Percentiles rank a stretch among this genome's conserved stretches.
phyloP scores from a whole-genome alignment of 139 green algal genomes.

The Nannochloris sp. region DNA sequence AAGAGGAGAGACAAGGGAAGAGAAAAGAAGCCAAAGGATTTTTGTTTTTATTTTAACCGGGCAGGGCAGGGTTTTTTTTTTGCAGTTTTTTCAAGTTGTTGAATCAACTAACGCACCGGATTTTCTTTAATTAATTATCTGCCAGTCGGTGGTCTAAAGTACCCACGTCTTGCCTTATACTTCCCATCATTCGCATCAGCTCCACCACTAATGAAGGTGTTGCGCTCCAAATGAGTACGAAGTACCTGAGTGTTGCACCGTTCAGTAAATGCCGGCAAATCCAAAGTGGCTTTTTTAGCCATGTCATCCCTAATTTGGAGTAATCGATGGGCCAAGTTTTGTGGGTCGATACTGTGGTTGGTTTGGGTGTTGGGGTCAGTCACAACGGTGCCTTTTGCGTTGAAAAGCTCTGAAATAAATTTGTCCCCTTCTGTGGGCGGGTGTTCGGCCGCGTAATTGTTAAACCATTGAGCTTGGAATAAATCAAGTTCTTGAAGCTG shows the following conservation, averaged over 20 bases:
- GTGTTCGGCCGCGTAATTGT: slow-evolving; percentile 20
- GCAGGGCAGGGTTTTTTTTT: too few species aligned
- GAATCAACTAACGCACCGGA: too few species aligned
- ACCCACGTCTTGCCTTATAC: slow-evolving; percentile 20
- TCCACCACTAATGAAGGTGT: not conserved
- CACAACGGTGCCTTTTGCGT: not conserved
- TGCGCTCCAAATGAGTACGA: slow-evolving; percentile 8
- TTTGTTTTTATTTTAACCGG: too few species aligned
- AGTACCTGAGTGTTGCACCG: slow-evolving; percentile 20
- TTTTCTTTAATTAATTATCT: too few species aligned
- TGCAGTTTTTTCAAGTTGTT: too few species aligned
- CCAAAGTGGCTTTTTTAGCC: slow-evolving; percentile 20
- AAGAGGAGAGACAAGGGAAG: not conserved
- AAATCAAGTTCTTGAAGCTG: slow-evolving; percentile 27
- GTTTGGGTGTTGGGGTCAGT: slow-evolving; percentile 4
- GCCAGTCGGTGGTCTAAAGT: slow-evolving; percentile 10
- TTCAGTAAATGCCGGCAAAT: slow-evolving; percentile 27
- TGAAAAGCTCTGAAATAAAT: slow-evolving; percentile 25
- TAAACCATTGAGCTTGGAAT: slow-evolving; percentile 25
- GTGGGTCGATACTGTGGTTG: slow-evolving; percentile 19
- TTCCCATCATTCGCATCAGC: not conserved
- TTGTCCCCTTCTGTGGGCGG: slow-evolving; percentile 22
- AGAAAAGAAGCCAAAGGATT: too few species aligned
- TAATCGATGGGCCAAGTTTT: slow-evolving; percentile 27
- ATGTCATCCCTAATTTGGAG: slow-evolving; percentile 21